Conservation (phyloP, 2,329 filamentous ascomycete species). For the Hypomyces rosellus region DNA sequence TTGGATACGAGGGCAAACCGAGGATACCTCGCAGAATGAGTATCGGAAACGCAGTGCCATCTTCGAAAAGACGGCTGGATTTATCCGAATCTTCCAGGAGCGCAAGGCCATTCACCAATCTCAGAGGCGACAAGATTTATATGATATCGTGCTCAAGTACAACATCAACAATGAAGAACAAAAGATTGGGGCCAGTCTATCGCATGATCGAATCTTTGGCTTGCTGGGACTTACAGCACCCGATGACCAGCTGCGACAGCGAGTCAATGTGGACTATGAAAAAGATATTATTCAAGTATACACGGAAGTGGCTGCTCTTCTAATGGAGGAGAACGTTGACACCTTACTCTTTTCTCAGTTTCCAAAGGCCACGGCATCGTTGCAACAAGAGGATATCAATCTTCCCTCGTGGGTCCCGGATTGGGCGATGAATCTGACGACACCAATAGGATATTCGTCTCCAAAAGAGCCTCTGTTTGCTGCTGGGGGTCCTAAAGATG, state of each 20-base stretch:
- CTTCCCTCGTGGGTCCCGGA: conserved; percentile 31
- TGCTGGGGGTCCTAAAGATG: conserved; percentile 16
- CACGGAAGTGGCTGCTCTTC: conserved; percentile 16
- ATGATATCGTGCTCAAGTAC: conserved; percentile 24
- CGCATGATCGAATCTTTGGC: conserved; percentile 27
- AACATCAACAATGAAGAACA: conserved; percentile 19
- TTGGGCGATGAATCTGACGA: conserved; percentile 24
- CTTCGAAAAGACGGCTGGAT: conserved; percentile 15
- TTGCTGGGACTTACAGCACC: conserved; percentile 23
- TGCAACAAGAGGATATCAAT: neutral
- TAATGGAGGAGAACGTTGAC: conserved; percentile 20
- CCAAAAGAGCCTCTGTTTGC: conserved; percentile 17
- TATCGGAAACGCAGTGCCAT: conserved; percentile 15
- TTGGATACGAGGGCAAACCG: conserved; percentile 16
- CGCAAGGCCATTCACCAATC: conserved; percentile 23
- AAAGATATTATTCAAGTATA: conserved; percentile 12
- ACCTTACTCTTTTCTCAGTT: conserved; percentile 25
- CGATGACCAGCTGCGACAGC: conserved; percentile 14
- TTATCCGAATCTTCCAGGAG: conserved; percentile 23
- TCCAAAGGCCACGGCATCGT: conserved; percentile 8
- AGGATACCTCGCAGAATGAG: conserved; percentile 11
- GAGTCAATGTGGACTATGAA: conserved; percentile 14
- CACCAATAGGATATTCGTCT: conserved; percentile 20
- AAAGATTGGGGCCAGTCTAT: conserved; percentile 21
- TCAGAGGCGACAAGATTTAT: conserved; percentile 13